Evolutionary conservation across 768 basidiomycete species (phyloP), one percentile per base, ranked within the genome.

Genomic region (Termitomyces heimii): DNA sequence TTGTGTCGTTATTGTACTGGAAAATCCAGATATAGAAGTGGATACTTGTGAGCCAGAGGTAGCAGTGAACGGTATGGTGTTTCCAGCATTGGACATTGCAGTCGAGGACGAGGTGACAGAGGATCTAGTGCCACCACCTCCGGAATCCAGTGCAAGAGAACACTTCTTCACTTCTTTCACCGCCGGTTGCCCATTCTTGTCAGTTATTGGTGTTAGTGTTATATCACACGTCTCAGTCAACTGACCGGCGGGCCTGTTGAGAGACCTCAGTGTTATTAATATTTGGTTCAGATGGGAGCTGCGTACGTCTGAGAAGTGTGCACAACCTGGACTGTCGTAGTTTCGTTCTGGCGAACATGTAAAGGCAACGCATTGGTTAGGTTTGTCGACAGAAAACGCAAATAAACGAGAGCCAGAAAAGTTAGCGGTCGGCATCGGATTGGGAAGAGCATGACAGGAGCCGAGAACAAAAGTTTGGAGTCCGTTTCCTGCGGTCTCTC

Each of bases 211-310:
- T 4, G 79, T 84, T 47, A 86, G 73, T 10, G 80, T 79, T 48
- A 83, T 71, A 10, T 77, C 73, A 66, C 86, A 88, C n/a, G 77
- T 83, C 71, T 83, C 75, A 42, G 74, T 80, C 68, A 83, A 70
- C 29, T 69, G 67, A 18, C 85, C 85, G 55, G 75, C 71, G 45
- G 75, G 56, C 53, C 84, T 85, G 59, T n/a, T 28, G n/a, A 26
- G 42, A 54, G 32, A 28, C 51, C 31, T 64, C 51, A 62, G 54
- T 60, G 52, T 54, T 40, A 29, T 42, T 50, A n/a, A n/a, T n/a
- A n/a, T n/a, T n/a, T n/a, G n/a, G n/a, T 52, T 29, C 1, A n/a
- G 29, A 40, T 52, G 42, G 5, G n/a, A 56, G 62, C 29, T 46
- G 62, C 82, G 69, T 70, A 84, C 82, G 77, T 79, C 63, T 76